A percentile compares a stretch with the other conserved stretches of the same genome.
Evolutionary conservation across 2,329 filamentous ascomycete genomes (phyloP).

Genomic region (Exophiala mesophila): DNA sequence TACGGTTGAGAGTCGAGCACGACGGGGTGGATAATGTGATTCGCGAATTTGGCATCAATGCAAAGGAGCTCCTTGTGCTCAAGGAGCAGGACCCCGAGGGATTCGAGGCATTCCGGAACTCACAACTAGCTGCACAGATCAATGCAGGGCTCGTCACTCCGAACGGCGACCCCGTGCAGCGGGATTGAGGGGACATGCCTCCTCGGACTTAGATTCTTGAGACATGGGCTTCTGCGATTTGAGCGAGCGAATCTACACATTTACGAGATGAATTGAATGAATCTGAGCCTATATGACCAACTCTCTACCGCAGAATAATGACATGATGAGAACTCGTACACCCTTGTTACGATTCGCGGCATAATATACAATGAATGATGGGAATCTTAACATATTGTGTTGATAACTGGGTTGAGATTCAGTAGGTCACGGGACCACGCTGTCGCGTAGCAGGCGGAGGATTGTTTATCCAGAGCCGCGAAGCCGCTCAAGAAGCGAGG

Average conservation of each 20-base stretch:
- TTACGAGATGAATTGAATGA: neutral
- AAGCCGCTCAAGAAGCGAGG: too few relatives aligned
- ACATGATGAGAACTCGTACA: neutral
- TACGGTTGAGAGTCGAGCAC: conserved; percentile 36
- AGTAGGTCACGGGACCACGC: too few relatives aligned
- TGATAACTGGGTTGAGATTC: too few relatives aligned
- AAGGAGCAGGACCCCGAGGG: conserved; percentile 40
- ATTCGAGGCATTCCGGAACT: conserved; percentile 42
- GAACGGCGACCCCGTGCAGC: conserved; percentile 2
- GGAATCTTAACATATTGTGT: too few relatives aligned
- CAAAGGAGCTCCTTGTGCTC: conserved; percentile 41
- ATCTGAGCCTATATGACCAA: too few relatives aligned
- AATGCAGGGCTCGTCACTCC: conserved; percentile 14
- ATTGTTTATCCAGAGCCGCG: too few relatives aligned
- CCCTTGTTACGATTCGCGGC: too few relatives aligned
- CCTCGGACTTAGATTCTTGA: too few relatives aligned
- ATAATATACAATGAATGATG: too few relatives aligned
- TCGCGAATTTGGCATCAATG: conserved; percentile 40
- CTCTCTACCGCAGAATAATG: neutral
- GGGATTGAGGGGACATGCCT: neutral
- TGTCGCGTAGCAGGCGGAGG: too few relatives aligned
- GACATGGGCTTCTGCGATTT: too few relatives aligned
- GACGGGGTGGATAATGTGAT: conserved; percentile 38
- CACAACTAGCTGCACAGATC: conserved; percentile 42
- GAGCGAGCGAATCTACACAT: neutral